These are phyloP conservation scores for Candida arabinofermentans DNA, from an alignment of 805 yeast genomes.

Conservation along the genomic window DNA sequence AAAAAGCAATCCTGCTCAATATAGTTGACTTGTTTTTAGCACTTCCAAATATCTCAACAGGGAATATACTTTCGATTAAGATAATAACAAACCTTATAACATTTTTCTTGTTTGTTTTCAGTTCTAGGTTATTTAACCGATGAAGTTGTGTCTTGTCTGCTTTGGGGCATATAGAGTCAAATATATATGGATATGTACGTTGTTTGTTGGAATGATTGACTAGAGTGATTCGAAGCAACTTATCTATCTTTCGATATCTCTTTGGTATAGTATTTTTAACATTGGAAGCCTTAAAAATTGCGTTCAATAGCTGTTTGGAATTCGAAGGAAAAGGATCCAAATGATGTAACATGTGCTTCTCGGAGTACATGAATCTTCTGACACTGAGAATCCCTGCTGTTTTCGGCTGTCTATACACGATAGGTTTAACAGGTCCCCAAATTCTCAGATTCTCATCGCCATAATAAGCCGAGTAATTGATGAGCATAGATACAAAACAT, in stretches of 20 bases:
- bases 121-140: conserved; percentile 26
- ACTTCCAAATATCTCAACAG: conserved; percentile 51
- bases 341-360: conserved; percentile 9
- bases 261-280: conserved; percentile 14
- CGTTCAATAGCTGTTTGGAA: conserved; percentile 6
- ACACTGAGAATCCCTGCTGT: conserved; percentile 10
- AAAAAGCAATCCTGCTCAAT: conserved; percentile 31
- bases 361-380: conserved; percentile 26
- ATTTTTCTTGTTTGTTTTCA: conserved; percentile 27
- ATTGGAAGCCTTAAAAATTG: conserved; percentile 12
- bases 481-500: conserved; percentile 36
- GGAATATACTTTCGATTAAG: conserved; percentile 46
- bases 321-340: conserved; percentile 22
- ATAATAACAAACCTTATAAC: conserved; percentile 42
- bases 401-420: neutral
- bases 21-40: conserved; percentile 42
- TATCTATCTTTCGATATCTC: conserved; percentile 20
- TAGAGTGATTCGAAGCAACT: conserved; percentile 22
- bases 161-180: conserved; percentile 31
- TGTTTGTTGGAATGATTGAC: conserved; percentile 30
- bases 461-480: conserved; percentile 32
- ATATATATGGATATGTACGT: conserved; percentile 34
- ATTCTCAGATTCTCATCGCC: conserved; percentile 9
- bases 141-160: neutral
- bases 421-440: conserved; percentile 20